Conservation (phyloP, 176 grass and related monocot species). For the Oropetium thomaeum region DNA sequence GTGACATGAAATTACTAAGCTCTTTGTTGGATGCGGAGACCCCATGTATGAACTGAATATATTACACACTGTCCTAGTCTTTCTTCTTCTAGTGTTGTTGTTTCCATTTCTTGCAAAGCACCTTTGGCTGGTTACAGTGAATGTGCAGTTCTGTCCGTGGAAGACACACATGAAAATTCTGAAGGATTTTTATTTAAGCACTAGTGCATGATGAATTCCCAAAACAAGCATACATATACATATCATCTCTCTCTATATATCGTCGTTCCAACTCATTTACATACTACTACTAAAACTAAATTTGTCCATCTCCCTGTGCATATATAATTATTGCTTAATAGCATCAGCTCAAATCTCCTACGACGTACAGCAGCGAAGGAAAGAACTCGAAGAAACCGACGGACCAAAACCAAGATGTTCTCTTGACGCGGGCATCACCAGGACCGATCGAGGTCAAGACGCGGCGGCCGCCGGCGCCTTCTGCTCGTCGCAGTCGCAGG, state of each 20-base stretch:
- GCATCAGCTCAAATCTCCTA: background rate
- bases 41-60: background rate
- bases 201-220: background rate
- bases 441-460: background rate
- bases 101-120: background rate
- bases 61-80: background rate
- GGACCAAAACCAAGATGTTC: background rate
- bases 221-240: background rate
- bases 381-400: background rate
- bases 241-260: background rate
- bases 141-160: background rate
- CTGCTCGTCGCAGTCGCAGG: conserved; percentile 15
- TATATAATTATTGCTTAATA: background rate
- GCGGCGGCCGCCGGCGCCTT: background rate
- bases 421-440: background rate
- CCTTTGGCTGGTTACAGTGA: background rate
- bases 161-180: background rate
- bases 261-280: background rate
- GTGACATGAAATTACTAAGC: background rate
- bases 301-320: background rate
- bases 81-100: background rate
- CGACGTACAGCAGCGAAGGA: background rate
- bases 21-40: background rate
- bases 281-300: background rate
- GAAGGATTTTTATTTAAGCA: background rate